Evolutionary conservation across 257 asterid genomes (phyloP).

Genomic region (Lantana camara): DNA sequence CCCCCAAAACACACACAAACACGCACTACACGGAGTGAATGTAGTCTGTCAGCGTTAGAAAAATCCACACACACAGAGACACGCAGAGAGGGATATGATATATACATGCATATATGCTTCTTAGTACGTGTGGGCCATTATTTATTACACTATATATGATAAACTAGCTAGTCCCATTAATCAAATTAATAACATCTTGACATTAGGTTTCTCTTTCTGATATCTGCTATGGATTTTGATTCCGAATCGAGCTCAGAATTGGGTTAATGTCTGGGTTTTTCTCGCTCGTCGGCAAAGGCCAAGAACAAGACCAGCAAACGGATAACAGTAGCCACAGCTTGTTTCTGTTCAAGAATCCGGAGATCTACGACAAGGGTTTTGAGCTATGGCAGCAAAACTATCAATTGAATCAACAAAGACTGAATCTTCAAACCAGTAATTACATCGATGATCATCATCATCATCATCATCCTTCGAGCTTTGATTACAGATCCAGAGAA

Average conservation of each 20-base stretch:
- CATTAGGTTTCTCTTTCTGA: neutral
- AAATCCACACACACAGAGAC: neutral
- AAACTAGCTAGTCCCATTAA: conserved; percentile 7
- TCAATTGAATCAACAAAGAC: conserved; percentile 49
- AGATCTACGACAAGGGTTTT: conserved; percentile 84
- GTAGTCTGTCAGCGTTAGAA: conserved; percentile 35
- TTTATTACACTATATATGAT: neutral
- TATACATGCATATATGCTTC: neutral
- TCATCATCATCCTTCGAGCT: conserved; percentile 33
- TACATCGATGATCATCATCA: conserved; percentile 31
- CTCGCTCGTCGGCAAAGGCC: conserved; percentile 52
- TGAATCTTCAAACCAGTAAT: conserved; percentile 2
- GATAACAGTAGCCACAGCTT: conserved; percentile 34
- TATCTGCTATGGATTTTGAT: conserved; percentile 51
- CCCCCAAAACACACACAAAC: conserved; percentile 30
- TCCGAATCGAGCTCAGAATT: conserved; percentile 31
- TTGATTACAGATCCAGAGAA: conserved; percentile 25
- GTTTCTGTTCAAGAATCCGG: conserved; percentile 59
- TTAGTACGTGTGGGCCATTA: neutral
- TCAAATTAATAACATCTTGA: neutral
- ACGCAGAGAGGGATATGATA: no score
- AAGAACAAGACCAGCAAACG: conserved; percentile 34
- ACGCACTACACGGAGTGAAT: no score
- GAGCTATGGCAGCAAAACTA: conserved; percentile 79
- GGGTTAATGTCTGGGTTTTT: conserved; percentile 76